Base-by-base conservation (phyloP, 176 grass and related monocot species). In the Bonia amplexicaulis region DNA sequence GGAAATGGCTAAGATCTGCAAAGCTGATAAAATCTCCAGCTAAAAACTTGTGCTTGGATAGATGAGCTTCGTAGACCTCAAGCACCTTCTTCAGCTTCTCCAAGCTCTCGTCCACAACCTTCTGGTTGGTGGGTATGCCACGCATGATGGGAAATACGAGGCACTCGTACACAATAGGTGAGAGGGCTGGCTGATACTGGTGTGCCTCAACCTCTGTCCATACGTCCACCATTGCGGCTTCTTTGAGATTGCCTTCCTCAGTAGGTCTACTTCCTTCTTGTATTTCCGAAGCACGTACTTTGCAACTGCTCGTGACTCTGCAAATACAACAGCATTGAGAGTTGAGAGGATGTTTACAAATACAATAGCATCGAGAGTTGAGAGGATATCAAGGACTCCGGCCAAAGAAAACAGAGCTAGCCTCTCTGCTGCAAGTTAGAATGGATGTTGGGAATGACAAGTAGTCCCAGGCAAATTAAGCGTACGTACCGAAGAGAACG, bases 71-170 rank as follows among this genome's bases (percentile, higher is more conserved):
- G 14, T 80, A 87, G 0, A 80, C 0, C 6, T 66, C 77, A 14
- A 87, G 69, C 57, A 87, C 31, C 11, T 81, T 79, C 41, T 19
- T 79, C 19, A 73, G 45, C 57, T 87, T 87, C 76, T 80, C 76
- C 44, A 44, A 0, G 41, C 37, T 53, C n/a, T 71, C 57, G 13
- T 23, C 77, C 12, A 87, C 46, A 1, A 74, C 20, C 22, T 65
- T 55, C 12, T 55, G 51, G 44, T 81, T 19, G 3, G 77, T 42
- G 2, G 53, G 37, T 1, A 26, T 17, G 3, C 85, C 85, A 3
- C 14, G 33, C 49, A 46, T 13, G 25, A 44, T 5, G 0, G 76
- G 76, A 22, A 19, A 6, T 4, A 86, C 2, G 12, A 73, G 0
- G 27, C 3, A n/a, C 76, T 86, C 44, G 12, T 80, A 80, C n/a